phyloP scores from a whole-genome alignment of 352 stramenopile species.

The Phytophthora pinifolia region DNA sequence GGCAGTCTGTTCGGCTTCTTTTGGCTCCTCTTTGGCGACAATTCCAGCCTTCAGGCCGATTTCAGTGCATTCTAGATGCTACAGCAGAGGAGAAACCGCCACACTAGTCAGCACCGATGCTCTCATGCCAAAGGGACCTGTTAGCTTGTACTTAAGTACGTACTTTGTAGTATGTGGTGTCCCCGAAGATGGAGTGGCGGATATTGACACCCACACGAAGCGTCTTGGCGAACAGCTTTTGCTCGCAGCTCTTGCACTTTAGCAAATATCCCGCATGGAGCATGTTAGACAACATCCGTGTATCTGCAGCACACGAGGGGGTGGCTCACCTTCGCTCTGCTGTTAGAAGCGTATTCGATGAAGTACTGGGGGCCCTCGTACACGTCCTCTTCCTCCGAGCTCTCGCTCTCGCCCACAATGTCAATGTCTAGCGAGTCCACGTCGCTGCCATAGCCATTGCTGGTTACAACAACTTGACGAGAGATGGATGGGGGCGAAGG shows the following conservation, averaged over 20 bases:
- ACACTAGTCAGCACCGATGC: conserved; percentile 1
- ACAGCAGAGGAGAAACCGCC: background rate
- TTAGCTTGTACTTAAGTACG: conserved; percentile 19
- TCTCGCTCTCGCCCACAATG: conserved; percentile 29
- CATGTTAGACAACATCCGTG: background rate
- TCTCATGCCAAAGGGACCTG: background rate
- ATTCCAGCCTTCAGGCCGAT: conserved; percentile 23
- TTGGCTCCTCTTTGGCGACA: conserved; percentile 7
- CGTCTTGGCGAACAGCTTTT: conserved; percentile 44
- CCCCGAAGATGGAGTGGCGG: conserved; percentile 78
- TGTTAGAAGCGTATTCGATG: conserved; percentile 68
- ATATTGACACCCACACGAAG: conserved; percentile 64
- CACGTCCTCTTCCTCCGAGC: conserved; percentile 30
- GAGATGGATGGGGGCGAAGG: background rate
- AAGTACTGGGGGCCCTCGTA: conserved; percentile 62
- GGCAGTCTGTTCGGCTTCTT: conserved; percentile 12
- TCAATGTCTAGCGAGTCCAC: conserved; percentile 43
- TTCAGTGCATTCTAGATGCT: conserved; percentile 42
- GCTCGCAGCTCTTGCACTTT: conserved; percentile 80
- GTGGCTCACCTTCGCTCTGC: conserved; percentile 47
- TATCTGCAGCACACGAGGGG: background rate
- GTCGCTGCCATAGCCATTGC: conserved; percentile 20
- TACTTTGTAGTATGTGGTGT: conserved; percentile 84
- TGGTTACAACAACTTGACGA: background rate
- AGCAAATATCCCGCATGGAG: conserved; percentile 5